phyloP scores from a whole-genome alignment of 805 yeast species.

The Candida manassasensis region DNA sequence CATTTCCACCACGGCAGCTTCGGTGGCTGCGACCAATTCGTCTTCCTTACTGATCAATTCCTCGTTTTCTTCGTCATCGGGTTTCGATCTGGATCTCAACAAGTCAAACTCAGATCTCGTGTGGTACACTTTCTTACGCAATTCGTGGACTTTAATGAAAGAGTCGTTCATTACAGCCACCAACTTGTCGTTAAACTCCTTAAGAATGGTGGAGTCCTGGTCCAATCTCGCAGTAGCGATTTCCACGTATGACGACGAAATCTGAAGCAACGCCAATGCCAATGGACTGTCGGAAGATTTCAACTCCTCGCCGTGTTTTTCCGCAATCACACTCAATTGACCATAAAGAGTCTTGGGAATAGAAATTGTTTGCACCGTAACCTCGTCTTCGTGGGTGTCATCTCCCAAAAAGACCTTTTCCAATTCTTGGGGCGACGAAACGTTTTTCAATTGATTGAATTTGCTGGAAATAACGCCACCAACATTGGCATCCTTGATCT shows the following conservation, averaged over 20 bases:
- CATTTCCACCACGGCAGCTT: slow-evolving; percentile 76
- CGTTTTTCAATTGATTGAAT: slow-evolving; percentile 56
- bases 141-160: slow-evolving; percentile 55
- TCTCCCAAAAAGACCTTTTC: slow-evolving; percentile 49
- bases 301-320: slow-evolving; percentile 45
- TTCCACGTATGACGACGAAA: slow-evolving; percentile 53
- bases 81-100: slow-evolving; percentile 47
- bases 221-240: slow-evolving; percentile 65
- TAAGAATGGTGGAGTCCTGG: slow-evolving; percentile 61
- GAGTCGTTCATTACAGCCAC: slow-evolving; percentile 49
- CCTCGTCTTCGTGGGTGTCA: slow-evolving; percentile 14
- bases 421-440: slow-evolving; percentile 63
- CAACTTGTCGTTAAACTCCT: slow-evolving; percentile 55
- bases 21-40: slow-evolving; percentile 74
- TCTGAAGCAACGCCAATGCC: slow-evolving; percentile 48
- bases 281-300: slow-evolving; percentile 45
- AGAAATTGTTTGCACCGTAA: slow-evolving; percentile 27
- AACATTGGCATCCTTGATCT: slow-evolving; percentile 63
- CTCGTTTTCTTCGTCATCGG: slow-evolving; percentile 47
- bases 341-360: slow-evolving; percentile 73
- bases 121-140: slow-evolving; percentile 64
- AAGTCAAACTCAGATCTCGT: slow-evolving; percentile 70
- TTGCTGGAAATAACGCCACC: slow-evolving; percentile 53
- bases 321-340: slow-evolving; percentile 57
- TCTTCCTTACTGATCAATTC: slow-evolving; percentile 62